phyloP scores from a whole-genome alignment of 495 filamentous ascomycete genomes.

The Annulohypoxylon nitens region DNA sequence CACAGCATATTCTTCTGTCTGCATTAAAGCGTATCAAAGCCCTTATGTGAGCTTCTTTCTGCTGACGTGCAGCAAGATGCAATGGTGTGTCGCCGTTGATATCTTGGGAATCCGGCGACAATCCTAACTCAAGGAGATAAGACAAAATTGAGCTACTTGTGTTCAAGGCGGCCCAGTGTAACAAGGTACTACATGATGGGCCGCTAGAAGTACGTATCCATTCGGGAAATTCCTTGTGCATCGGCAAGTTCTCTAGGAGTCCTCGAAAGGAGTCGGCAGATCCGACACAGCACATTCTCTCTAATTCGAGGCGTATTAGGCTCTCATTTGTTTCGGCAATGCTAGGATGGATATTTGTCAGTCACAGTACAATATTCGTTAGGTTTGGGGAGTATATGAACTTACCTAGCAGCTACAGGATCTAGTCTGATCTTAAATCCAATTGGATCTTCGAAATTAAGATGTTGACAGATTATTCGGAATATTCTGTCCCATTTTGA shows the following conservation, averaged over 20 bases:
- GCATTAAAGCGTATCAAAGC: background rate
- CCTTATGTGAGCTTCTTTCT: background rate
- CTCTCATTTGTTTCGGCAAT: background rate
- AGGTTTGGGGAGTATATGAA: background rate
- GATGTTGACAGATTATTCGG: background rate
- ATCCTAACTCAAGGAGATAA: conserved; percentile 1
- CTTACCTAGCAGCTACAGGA: background rate
- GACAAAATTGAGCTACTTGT: background rate
- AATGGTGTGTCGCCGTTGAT: background rate
- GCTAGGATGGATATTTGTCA: background rate
- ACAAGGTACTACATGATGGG: background rate
- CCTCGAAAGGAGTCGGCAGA: background rate
- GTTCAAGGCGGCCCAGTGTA: conserved; percentile 2
- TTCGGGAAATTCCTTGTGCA: background rate
- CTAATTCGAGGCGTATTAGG: background rate
- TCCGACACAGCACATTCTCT: background rate
- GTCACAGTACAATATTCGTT: background rate
- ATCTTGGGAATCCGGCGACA: background rate
- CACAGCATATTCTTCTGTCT: background rate
- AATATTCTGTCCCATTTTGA: background rate
- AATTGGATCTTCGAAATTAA: background rate
- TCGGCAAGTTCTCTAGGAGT: background rate
- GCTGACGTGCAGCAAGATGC: background rate
- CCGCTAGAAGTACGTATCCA: background rate
- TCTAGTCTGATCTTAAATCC: background rate